phyloP scores from a whole-genome alignment of 2,329 filamentous ascomycete species.

The Biscogniauxia mediterranea region DNA sequence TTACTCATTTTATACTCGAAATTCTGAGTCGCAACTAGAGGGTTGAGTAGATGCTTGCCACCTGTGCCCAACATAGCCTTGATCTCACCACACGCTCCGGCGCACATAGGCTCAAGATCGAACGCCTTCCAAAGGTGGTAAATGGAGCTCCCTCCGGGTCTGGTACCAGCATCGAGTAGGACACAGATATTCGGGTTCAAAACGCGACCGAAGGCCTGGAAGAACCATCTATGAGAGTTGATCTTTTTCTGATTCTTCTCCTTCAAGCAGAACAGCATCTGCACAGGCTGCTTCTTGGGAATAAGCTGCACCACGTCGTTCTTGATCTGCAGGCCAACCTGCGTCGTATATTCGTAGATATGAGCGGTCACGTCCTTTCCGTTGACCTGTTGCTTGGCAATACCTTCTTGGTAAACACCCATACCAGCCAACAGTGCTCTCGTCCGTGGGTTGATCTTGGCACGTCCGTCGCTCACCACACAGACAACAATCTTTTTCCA shows the following conservation, averaged over 20 bases:
- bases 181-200: conserved; percentile 96
- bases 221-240: conserved; percentile 99
- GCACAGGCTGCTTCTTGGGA: conserved; percentile 83
- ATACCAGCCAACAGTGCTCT: conserved; percentile 86
- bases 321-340: conserved; percentile 85
- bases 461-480: conserved; percentile 90
- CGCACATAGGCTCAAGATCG: conserved; percentile 95
- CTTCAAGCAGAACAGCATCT: conserved; percentile 97
- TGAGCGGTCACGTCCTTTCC: conserved; percentile 94
- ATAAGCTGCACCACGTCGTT: conserved; percentile 84
- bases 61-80: conserved; percentile 91
- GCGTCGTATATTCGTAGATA: conserved; percentile 93
- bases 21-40: conserved; percentile 93
- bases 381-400: conserved; percentile 97
- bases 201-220: conserved; percentile 90
- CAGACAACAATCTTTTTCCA: conserved; percentile 99
- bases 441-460: conserved; percentile 88
- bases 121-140: conserved; percentile 99
- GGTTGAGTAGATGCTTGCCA: conserved; percentile 83
- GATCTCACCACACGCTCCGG: conserved; percentile 95
- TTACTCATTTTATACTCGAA: conserved; percentile 99
- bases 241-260: conserved; percentile 99
- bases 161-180: conserved; percentile 91
- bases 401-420: conserved; percentile 97
- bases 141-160: conserved; percentile 89